A percentile compares a stretch with the other conserved stretches of the same genome.
phyloP scores from a whole-genome alignment of 306 rosid species.

The Quercus rubra region DNA sequence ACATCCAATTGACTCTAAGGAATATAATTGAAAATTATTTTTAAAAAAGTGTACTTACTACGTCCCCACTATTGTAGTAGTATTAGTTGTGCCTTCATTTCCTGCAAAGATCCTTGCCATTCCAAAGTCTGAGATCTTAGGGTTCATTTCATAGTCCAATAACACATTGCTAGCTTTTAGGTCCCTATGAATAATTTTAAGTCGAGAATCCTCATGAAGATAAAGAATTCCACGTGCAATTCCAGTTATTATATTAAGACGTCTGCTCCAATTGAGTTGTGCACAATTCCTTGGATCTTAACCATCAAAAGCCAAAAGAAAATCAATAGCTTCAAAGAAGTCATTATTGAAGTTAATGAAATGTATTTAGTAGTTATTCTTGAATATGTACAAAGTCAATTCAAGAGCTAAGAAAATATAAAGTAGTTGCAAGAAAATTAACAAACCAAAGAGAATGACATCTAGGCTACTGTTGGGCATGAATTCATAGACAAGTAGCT shows the following conservation, averaged over 20 bases:
- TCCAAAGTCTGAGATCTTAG: slow-evolving; percentile 58
- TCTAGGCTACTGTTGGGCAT: slow-evolving; percentile 64
- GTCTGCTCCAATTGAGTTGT: slow-evolving; percentile 37
- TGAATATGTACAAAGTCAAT: not conserved
- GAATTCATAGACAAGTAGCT: slow-evolving; percentile 60
- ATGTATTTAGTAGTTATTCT: not conserved
- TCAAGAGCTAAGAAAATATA: not conserved
- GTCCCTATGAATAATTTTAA: slow-evolving; percentile 44
- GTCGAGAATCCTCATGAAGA: slow-evolving; percentile 48
- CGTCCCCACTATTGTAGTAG: slow-evolving; percentile 38
- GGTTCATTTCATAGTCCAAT: slow-evolving; percentile 35
- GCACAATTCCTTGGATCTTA: slow-evolving; percentile 32
- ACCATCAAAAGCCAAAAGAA: not conserved
- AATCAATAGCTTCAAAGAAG: not conserved
- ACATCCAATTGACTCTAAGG: not conserved
- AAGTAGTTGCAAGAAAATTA: not conserved
- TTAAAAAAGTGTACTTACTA: slow-evolving; percentile 8
- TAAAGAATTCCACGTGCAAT: slow-evolving; percentile 42
- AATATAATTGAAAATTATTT: not conserved
- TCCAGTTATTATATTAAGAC: slow-evolving; percentile 35
- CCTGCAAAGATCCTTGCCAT: slow-evolving; percentile 45
- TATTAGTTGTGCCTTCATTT: slow-evolving; percentile 43
- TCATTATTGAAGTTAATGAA: not conserved
- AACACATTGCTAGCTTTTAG: slow-evolving; percentile 46
- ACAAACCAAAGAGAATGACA: slow-evolving; percentile 42